Base-by-base conservation (phyloP, 106 monocot genomes). In the Acorus calamus region DNA sequence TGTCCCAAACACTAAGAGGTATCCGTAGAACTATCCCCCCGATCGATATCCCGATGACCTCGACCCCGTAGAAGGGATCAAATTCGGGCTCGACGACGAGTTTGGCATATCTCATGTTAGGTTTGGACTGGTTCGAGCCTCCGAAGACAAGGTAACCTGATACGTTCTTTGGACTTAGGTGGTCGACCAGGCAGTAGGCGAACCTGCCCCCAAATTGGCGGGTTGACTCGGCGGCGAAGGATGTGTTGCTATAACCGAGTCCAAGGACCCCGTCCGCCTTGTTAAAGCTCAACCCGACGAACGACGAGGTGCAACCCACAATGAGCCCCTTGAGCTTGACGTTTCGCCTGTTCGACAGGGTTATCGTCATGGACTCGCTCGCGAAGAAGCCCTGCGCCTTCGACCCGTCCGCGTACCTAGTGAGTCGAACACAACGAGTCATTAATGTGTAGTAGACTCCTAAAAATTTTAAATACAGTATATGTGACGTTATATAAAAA, bases 121-220 rank as follows among this genome's bases (percentile, higher is more conserved):
- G 42, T 63, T 78, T 41, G 71, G 49, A 41, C 46, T 7, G 55
- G 43, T 46, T 28, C 28, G 28, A 28, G 14, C 42, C 45, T 3
- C 92, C 98, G 80, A 98, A 98, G 73, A 83, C 78, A 14, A 98
- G 80, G 69, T 81, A 75, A 62, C 76, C 71, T 49, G 98, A 74
- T 68, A 66, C 66, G 69, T 85, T 98, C n/a, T 67, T 76, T 4
- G 98, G 92, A 66, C 84, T 80, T 60, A 99, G 98, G 69, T 99
- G 98, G 77, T 99, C 92, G n/a, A 99, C 88, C 41, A 92, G 75
- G 71, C 98, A 99, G 76, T 92, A 99, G 47, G 92, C 85, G 86
- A 99, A 99, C 58, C 74, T 74, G 52, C 83, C 85, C 6, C 77
- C 74, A 74, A 83, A 98, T 12, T 13, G 73, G 0, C 57, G 11